A percentile compares a stretch with the other conserved stretches of the same genome.
Conservation (phyloP, 257 asterid genomes). For the Knoxia roxburghii region DNA sequence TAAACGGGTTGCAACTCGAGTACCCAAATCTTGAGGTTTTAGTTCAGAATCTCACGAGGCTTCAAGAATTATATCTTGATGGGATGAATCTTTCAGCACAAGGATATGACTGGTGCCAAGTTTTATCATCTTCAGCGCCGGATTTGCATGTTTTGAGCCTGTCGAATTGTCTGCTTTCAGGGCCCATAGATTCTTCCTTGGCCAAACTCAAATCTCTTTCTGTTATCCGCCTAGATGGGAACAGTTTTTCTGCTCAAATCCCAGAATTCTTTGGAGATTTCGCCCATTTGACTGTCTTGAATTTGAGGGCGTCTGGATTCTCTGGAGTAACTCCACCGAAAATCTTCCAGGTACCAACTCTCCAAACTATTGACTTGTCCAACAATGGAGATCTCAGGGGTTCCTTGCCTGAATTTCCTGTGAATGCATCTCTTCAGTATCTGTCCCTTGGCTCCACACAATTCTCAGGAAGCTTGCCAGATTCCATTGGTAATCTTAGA, state of each 20-base stretch:
- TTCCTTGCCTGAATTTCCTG: conserved; percentile 48
- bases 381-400: conserved; percentile 46
- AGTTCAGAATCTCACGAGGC: conserved; percentile 25
- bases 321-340: conserved; percentile 36
- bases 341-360: conserved; percentile 38
- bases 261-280: conserved; percentile 41
- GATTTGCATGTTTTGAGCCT: conserved; percentile 30
- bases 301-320: conserved; percentile 28
- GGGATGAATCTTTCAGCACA: conserved; percentile 28
- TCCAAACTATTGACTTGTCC: conserved; percentile 34
- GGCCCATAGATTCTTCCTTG: conserved; percentile 30
- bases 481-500: conserved; percentile 40
- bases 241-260: conserved; percentile 31
- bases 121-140: conserved; percentile 30
- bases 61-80: conserved; percentile 40
- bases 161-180: conserved; percentile 19
- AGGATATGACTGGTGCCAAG: conserved; percentile 16
- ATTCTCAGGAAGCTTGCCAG: conserved; percentile 45
- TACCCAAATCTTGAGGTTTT: conserved; percentile 17
- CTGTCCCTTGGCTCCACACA: conserved; percentile 32
- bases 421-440: conserved; percentile 34
- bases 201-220: conserved; percentile 36
- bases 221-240: conserved; percentile 35
- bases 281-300: conserved; percentile 28
- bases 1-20: conserved; percentile 4